Conservation (phyloP, 192 early-diverging fungal species). For the Linderina pennispora region DNA sequence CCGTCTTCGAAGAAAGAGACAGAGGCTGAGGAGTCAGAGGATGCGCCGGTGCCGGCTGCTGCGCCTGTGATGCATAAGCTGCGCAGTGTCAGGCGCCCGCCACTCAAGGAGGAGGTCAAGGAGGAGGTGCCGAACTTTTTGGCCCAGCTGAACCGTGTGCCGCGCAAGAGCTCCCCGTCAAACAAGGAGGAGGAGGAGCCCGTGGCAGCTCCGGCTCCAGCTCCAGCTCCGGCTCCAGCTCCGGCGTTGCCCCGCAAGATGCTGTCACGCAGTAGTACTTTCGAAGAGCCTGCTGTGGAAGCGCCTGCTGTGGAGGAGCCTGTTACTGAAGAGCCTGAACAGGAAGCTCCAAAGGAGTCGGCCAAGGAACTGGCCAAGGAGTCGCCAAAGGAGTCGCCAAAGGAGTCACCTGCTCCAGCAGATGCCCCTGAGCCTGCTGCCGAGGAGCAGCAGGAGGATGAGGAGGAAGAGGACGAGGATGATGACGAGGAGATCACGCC, state of each 20-base stretch:
- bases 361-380: background rate
- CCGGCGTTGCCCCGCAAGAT: constrained; percentile 13
- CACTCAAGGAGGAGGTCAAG: constrained; percentile 14
- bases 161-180: constrained; percentile 14
- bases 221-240: constrained; percentile 9
- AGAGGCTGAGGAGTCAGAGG: constrained; percentile 12
- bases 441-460: background rate
- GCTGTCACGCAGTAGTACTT: background rate
- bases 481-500: background rate
- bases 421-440: background rate
- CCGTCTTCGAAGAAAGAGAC: constrained; percentile 23
- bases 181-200: constrained; percentile 35
- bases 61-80: constrained; percentile 34
- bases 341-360: background rate
- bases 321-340: background rate
- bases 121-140: constrained; percentile 39
- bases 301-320: background rate
- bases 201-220: constrained; percentile 2
- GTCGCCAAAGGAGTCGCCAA: background rate
- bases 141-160: constrained; percentile 33
- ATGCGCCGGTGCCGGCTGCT: constrained; percentile 7
- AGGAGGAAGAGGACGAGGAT: background rate
- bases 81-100: constrained; percentile 32
- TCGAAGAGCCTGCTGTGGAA: background rate
- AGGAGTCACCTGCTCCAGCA: no score